Percentiles rank a stretch among this genome's conserved stretches.
These are phyloP conservation scores for Sporobolomyces pararoseus DNA, from an alignment of 768 basidiomycete genomes.

Conservation along the genomic window DNA sequence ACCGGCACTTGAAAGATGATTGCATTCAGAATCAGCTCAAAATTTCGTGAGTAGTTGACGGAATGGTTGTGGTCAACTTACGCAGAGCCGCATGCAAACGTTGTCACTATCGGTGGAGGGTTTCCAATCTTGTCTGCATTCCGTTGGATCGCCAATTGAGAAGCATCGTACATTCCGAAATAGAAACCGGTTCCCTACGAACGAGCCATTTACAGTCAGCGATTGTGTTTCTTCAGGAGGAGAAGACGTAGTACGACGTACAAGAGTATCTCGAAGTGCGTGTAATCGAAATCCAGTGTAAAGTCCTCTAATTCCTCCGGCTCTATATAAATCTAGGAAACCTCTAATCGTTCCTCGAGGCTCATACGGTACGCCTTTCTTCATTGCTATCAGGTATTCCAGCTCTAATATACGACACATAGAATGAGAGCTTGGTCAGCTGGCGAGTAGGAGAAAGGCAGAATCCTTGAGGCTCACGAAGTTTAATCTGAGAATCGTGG, in stretches of 20 bases:
- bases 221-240: too few species aligned
- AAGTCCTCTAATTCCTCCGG: constrained; percentile 40
- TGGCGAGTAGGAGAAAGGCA: neutral
- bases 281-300: constrained; percentile 44
- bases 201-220: too few species aligned
- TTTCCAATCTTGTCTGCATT: constrained; percentile 20
- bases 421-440: too few species aligned
- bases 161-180: constrained; percentile 46
- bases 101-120: constrained; percentile 24
- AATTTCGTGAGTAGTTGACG: neutral
- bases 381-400: constrained; percentile 44
- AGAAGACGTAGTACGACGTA: neutral
- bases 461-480: constrained; percentile 7
- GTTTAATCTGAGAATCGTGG: constrained; percentile 20
- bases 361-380: constrained; percentile 41
- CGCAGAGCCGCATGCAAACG: constrained; percentile 42
- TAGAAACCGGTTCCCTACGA: constrained; percentile 46
- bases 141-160: constrained; percentile 30
- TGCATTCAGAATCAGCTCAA: neutral
- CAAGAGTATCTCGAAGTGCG: constrained; percentile 41
- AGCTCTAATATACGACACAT: too few species aligned
- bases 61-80: constrained; percentile 1
- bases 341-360: constrained; percentile 42
- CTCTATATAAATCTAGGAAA: constrained; percentile 36
- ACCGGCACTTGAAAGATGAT: constrained; percentile 21